A percentile compares a stretch with the other conserved stretches of the same genome.
Conservation (phyloP, 2,329 filamentous ascomycete species). For the Trichoderma arundinaceum region DNA sequence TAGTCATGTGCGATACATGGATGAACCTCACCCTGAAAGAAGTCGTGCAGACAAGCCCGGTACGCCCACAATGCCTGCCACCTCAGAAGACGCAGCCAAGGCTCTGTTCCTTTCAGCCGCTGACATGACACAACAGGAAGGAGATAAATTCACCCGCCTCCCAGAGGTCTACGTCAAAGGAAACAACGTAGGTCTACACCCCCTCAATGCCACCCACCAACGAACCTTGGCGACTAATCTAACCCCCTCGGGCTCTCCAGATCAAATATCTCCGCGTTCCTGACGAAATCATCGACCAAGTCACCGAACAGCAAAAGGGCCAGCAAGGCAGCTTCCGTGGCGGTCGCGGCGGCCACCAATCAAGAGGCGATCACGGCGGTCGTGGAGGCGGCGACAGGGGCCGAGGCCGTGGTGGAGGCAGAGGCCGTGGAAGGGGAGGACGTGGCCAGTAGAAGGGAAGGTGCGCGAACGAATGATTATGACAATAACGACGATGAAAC, state of each 20-base stretch:
- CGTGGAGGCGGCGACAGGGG: constrained; percentile 56
- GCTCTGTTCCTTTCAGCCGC: background rate
- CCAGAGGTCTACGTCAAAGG: constrained; percentile 96
- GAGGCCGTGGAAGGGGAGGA: constrained; percentile 46
- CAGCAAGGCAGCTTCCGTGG: constrained; percentile 69
- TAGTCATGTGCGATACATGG: constrained; percentile 98
- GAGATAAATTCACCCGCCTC: constrained; percentile 89
- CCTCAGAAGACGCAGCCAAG: background rate
- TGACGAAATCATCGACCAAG: constrained; percentile 93
- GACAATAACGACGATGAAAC: background rate
- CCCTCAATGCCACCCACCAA: too few species aligned
- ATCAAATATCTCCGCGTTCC: constrained; percentile 98
- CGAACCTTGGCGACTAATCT: background rate
- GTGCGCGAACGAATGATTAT: background rate
- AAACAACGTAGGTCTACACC: constrained; percentile 76
- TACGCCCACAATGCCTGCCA: constrained; percentile 45
- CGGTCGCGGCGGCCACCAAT: constrained; percentile 63
- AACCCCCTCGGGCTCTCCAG: constrained; percentile 51
- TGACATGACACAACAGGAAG: constrained; percentile 60
- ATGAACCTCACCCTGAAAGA: constrained; percentile 99
- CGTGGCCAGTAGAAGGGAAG: constrained; percentile 38
- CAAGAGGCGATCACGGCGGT: constrained; percentile 64
- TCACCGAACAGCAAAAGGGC: constrained; percentile 87
- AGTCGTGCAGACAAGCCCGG: constrained; percentile 92
- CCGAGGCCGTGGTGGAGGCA: constrained; percentile 47